Percentiles rank a stretch among this genome's conserved stretches.
Conservation (phyloP, 768 basidiomycete species). For the Tulasnella sp. region DNA sequence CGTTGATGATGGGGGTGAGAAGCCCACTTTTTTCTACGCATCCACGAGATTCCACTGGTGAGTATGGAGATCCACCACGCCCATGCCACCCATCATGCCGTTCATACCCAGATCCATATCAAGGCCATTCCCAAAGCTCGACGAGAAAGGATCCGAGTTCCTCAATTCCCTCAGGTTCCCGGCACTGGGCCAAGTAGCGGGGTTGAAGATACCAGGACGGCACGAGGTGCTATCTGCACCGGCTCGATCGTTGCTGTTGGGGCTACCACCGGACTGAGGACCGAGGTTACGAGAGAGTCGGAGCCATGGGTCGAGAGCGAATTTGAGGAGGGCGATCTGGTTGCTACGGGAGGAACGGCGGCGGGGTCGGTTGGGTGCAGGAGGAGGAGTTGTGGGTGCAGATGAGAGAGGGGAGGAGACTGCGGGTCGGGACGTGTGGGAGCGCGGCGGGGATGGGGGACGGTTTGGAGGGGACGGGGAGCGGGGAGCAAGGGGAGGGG, state of each 20-base stretch:
- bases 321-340: conserved; percentile 11
- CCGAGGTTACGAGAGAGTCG: conserved; percentile 3
- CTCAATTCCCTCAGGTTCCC: conserved; percentile 12
- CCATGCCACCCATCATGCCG: conserved; percentile 2
- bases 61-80: neutral
- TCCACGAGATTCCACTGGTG: conserved; percentile 12
- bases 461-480: too few relatives aligned
- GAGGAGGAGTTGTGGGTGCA: neutral
- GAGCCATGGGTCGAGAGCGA: conserved; percentile 14
- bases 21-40: neutral
- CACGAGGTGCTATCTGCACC: too few relatives aligned
- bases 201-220: conserved; percentile 3
- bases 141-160: neutral
- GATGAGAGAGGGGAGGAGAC: conserved; percentile 9
- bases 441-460: conserved; percentile 4
- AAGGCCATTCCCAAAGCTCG: conserved; percentile 6
- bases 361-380: neutral
- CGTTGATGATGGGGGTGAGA: neutral
- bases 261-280: neutral
- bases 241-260: too few relatives aligned
- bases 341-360: conserved; percentile 12
- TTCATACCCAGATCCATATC: neutral
- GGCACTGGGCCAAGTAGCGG: conserved; percentile 1
- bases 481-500: neutral
- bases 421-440: neutral